Conservation (phyloP, 164 flowering plant species). For the Cinnamomum chago region DNA sequence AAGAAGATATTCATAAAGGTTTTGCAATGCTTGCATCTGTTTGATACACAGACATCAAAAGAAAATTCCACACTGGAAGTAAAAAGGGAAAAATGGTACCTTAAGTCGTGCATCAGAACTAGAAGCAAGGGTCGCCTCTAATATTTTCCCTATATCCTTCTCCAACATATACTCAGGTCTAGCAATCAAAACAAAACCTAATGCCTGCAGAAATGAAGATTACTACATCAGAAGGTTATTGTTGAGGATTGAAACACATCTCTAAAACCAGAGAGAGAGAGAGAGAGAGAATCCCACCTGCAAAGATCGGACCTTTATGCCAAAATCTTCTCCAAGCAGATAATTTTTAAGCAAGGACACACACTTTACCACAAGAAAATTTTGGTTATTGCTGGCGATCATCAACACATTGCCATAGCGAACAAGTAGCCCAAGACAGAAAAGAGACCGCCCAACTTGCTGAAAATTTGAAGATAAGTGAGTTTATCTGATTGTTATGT, state of each 20-base stretch:
- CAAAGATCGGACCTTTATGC: slow-evolving; percentile 70
- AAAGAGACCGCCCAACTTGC: slow-evolving; percentile 83
- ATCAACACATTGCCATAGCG: slow-evolving; percentile 77
- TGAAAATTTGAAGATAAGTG: slow-evolving; percentile 26
- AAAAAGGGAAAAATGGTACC: slow-evolving; percentile 35
- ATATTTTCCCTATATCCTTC: slow-evolving; percentile 63
- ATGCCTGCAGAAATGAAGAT: slow-evolving; percentile 47
- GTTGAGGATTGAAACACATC: background rate
- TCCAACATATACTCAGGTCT: slow-evolving; percentile 91
- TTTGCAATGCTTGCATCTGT: slow-evolving; percentile 92
- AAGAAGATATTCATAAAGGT: slow-evolving; percentile 85
- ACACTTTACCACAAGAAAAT: slow-evolving; percentile 39
- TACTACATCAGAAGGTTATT: slow-evolving; percentile 5
- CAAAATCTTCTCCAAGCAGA: slow-evolving; percentile 66
- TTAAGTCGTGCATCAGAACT: slow-evolving; percentile 65
- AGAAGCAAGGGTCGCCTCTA: slow-evolving; percentile 70
- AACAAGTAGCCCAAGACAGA: slow-evolving; percentile 87
- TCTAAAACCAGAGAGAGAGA: slow-evolving; percentile 2
- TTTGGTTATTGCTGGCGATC: slow-evolving; percentile 27
- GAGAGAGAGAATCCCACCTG: slow-evolving; percentile 47
- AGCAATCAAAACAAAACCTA: slow-evolving; percentile 82
- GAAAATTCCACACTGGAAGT: background rate
- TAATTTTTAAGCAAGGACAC: slow-evolving; percentile 61
- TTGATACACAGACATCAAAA: slow-evolving; percentile 15
- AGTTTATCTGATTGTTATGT: background rate